Evolutionary conservation across 352 stramenopile genomes (phyloP).

Genomic region (Phytophthora vignae): DNA sequence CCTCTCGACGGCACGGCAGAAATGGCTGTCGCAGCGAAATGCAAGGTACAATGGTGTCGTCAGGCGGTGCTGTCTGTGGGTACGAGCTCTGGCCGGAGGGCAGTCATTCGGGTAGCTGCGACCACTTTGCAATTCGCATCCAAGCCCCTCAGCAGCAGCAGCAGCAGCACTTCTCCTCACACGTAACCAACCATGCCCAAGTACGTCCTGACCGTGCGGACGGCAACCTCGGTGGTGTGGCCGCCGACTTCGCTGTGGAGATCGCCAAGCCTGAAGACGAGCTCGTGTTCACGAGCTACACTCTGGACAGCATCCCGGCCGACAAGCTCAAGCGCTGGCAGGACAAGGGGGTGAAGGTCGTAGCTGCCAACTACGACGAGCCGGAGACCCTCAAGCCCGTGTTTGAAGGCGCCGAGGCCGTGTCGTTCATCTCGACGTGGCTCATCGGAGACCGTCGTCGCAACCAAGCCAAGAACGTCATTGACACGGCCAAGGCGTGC

Average conservation of each 20-base stretch:
- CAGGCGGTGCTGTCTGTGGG: neutral
- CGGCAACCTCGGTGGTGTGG: constrained; percentile 29
- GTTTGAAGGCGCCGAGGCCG: constrained; percentile 30
- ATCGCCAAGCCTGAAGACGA: constrained; percentile 37
- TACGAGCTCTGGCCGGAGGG: neutral
- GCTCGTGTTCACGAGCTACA: constrained; percentile 38
- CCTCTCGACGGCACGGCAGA: constrained; percentile 2
- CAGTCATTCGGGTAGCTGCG: neutral
- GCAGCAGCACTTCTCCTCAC: neutral
- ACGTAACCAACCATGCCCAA: constrained; percentile 6
- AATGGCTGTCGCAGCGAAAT: constrained; percentile 7
- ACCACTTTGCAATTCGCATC: constrained; percentile 16
- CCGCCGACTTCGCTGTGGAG: constrained; percentile 34
- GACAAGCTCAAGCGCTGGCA: constrained; percentile 27
- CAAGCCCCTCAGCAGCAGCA: neutral
- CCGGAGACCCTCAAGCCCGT: constrained; percentile 27
- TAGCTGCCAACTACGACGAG: constrained; percentile 32
- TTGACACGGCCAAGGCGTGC: constrained; percentile 24
- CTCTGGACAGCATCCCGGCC: constrained; percentile 27
- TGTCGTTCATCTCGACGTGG: constrained; percentile 37
- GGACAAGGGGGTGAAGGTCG: constrained; percentile 32
- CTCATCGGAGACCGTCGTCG: constrained; percentile 34
- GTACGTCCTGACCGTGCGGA: constrained; percentile 35
- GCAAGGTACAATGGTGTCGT: neutral
- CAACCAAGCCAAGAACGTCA: constrained; percentile 30